phyloP scores from a whole-genome alignment of 2,329 filamentous ascomycete species.

The Exutisphaerella laricina region DNA sequence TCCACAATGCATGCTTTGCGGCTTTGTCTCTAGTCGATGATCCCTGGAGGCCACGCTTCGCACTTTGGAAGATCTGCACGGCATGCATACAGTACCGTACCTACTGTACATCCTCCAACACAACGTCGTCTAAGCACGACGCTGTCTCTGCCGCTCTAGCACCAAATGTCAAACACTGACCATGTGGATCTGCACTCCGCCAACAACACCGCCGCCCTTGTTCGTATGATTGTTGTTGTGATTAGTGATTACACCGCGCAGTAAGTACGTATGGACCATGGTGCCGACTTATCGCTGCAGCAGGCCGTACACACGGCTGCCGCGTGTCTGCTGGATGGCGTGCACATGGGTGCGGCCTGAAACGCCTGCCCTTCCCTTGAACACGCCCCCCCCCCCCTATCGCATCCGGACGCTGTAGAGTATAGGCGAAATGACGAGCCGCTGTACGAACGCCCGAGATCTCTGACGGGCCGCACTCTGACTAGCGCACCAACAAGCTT shows the following conservation, averaged over 20 bases:
- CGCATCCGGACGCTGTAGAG: conserved; percentile 10
- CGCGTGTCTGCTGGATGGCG: too few species aligned
- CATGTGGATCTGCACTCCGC: conserved; percentile 1
- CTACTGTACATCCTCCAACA: conserved; percentile 5
- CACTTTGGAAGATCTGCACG: conserved; percentile 2
- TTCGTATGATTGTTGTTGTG: too few species aligned
- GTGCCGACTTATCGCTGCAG: too few species aligned
- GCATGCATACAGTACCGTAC: too few species aligned
- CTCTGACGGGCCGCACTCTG: conserved; percentile 9
- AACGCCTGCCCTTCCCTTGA: conserved; percentile 3
- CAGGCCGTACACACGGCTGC: too few species aligned
- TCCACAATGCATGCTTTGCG: conserved; percentile 1
- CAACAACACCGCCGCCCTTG: too few species aligned
- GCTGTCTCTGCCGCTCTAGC: not conserved
- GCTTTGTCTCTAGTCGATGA: not conserved
- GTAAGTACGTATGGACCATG: too few species aligned
- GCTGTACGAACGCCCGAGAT: conserved; percentile 14
- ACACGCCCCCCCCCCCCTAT: not conserved
- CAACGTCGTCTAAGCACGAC: conserved; percentile 5
- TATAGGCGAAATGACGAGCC: conserved; percentile 21
- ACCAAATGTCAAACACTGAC: not conserved
- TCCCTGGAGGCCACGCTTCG: conserved; percentile 5
- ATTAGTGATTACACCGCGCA: too few species aligned
- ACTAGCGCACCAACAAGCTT: conserved; percentile 13
- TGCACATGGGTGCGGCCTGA: not conserved